Evolutionary conservation across 1,284 basidiomycete genomes (phyloP).

Genomic region (Puccinia polysora): DNA sequence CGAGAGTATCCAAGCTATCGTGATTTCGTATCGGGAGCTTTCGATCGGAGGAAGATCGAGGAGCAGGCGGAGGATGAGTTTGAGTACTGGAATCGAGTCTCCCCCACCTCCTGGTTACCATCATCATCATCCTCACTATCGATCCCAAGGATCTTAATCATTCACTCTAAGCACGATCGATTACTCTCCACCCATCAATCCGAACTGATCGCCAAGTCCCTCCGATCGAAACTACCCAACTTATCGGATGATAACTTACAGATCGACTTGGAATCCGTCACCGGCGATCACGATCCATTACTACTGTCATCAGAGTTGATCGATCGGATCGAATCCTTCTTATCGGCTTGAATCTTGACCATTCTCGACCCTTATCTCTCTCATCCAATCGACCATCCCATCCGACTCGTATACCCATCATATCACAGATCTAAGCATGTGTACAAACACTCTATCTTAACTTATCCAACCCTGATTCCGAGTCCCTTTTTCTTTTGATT

Average conservation of each 20-base stretch:
- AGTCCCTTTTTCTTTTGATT: too few relatives aligned
- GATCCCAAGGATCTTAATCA: constrained; percentile 21
- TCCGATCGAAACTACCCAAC: background rate
- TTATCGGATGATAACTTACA: background rate
- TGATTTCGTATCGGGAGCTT: constrained; percentile 18
- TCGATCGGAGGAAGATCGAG: too few relatives aligned
- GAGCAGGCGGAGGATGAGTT: background rate
- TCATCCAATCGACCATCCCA: too few relatives aligned
- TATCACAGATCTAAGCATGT: too few relatives aligned
- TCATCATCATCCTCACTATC: background rate
- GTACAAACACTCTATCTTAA: too few relatives aligned
- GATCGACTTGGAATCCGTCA: constrained; percentile 14
- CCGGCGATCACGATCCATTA: constrained; percentile 35
- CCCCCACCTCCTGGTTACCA: constrained; percentile 12
- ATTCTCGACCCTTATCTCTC: too few relatives aligned
- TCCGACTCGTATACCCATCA: too few relatives aligned
- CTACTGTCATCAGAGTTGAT: constrained; percentile 19
- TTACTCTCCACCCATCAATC: constrained; percentile 33
- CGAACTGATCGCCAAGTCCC: background rate
- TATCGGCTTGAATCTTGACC: too few relatives aligned
- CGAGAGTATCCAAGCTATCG: constrained; percentile 32
- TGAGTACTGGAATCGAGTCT: background rate
- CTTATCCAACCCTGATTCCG: too few relatives aligned
- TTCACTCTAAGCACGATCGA: constrained; percentile 28
- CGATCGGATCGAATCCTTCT: constrained; percentile 22